These are phyloP conservation scores for Yamadazyma sp. DNA, from an alignment of 1,139 yeast genomes.

Conservation along the genomic window DNA sequence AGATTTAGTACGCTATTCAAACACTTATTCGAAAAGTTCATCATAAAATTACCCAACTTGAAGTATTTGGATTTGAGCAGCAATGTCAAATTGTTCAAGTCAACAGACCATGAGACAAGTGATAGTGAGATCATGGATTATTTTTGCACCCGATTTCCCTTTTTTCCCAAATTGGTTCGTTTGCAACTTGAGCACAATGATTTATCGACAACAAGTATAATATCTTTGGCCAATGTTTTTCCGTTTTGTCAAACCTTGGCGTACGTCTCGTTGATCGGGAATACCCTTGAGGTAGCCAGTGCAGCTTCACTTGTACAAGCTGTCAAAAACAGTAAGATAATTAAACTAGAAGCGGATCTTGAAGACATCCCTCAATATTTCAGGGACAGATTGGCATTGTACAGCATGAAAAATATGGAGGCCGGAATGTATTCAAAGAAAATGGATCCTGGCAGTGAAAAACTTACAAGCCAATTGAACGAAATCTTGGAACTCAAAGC, in stretches of 20 bases:
- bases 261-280: constrained; percentile 63
- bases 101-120: background rate
- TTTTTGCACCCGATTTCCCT: constrained; percentile 55
- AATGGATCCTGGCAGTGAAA: constrained; percentile 4
- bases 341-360: constrained; percentile 41
- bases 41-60: constrained; percentile 49
- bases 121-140: constrained; percentile 23
- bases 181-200: constrained; percentile 64
- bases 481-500: constrained; percentile 31
- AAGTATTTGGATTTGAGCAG: constrained; percentile 68
- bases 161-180: constrained; percentile 55
- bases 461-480: constrained; percentile 38
- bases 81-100: constrained; percentile 53
- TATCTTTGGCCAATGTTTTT: constrained; percentile 58
- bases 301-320: constrained; percentile 44
- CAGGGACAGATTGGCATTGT: constrained; percentile 61
- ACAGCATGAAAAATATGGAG: constrained; percentile 74
- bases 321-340: constrained; percentile 40
- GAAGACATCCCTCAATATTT: constrained; percentile 41
- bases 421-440: constrained; percentile 25
- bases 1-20: constrained; percentile 33
- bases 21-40: constrained; percentile 30
- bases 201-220: constrained; percentile 45
- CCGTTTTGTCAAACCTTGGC: constrained; percentile 61
- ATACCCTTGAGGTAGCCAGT: constrained; percentile 45